These are phyloP conservation scores for Cutaneotrichosporon cutaneum DNA, from an alignment of 1,284 basidiomycete genomes.

Conservation along the genomic window DNA sequence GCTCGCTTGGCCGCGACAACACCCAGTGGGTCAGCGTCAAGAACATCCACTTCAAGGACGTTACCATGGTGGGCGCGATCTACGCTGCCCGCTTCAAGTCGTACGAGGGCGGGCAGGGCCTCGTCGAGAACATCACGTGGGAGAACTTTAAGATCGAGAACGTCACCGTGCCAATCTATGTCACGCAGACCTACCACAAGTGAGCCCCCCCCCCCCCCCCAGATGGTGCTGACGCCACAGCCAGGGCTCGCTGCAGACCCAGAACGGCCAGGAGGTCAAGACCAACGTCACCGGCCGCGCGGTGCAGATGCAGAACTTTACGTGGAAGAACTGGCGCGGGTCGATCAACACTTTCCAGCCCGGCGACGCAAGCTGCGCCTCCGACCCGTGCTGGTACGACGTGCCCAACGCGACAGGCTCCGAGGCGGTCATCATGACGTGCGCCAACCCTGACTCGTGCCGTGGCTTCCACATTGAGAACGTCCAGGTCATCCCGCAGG, in stretches of 20 bases:
- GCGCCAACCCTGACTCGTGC: constrained; percentile 31
- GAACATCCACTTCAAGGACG: constrained; percentile 33
- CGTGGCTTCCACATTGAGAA: constrained; percentile 27
- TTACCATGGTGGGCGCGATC: constrained; percentile 49
- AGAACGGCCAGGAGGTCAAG: constrained; percentile 26
- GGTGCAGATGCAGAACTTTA: constrained; percentile 32
- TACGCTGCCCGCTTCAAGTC: constrained; percentile 57
- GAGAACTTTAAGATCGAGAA: constrained; percentile 54
- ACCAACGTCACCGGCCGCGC: constrained; percentile 19
- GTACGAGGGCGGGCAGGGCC: constrained; percentile 57
- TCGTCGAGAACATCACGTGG: constrained; percentile 56
- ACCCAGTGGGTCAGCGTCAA: constrained; percentile 34
- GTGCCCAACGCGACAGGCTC: constrained; percentile 34
- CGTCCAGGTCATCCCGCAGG: constrained; percentile 34
- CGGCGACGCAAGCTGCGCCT: constrained; percentile 47
- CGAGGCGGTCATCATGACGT: constrained; percentile 45
- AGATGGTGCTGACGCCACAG: constrained; percentile 12
- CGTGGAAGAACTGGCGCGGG: constrained; percentile 54
- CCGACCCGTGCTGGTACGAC: constrained; percentile 50
- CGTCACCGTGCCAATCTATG: constrained; percentile 54
- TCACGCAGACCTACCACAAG: constrained; percentile 56
- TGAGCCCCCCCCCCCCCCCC: constrained; percentile 4
- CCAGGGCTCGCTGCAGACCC: constrained; percentile 29
- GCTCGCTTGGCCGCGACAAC: constrained; percentile 56
- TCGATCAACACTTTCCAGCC: constrained; percentile 52